phyloP scores from a whole-genome alignment of 352 stramenopile species.

The Pythium brassicae region DNA sequence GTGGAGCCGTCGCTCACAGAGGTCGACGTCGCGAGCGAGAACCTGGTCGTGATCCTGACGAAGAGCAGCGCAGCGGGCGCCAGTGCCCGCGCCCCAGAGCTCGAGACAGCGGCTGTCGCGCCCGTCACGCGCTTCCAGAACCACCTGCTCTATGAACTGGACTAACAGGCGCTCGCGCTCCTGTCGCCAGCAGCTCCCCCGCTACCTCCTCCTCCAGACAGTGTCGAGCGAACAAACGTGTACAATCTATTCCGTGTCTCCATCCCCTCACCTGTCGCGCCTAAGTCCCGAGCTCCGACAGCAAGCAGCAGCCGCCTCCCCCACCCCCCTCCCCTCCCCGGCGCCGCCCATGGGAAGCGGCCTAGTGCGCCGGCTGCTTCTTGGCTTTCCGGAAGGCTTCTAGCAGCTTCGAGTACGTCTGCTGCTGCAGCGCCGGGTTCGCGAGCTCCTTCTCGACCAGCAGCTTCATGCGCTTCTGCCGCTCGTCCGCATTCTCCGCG shows the following conservation, averaged over 20 bases:
- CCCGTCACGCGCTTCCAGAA: conserved; percentile 57
- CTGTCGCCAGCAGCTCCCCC: no score
- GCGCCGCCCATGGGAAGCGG: background rate
- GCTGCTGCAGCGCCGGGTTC: conserved; percentile 45
- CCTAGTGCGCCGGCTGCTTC: conserved; percentile 19
- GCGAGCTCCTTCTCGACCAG: conserved; percentile 67
- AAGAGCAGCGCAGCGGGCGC: conserved; percentile 25
- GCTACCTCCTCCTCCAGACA: background rate
- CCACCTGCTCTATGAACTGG: conserved; percentile 65
- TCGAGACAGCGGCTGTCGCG: conserved; percentile 2
- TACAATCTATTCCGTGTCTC: conserved; percentile 20
- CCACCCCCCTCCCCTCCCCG: no score
- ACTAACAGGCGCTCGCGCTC: conserved; percentile 26
- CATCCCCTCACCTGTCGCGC: background rate
- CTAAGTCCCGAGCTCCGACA: background rate
- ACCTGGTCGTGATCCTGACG: conserved; percentile 58
- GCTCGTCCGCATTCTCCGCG: conserved; percentile 27
- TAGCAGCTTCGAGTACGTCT: conserved; percentile 70
- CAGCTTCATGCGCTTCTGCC: conserved; percentile 57
- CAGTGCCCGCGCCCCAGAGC: background rate
- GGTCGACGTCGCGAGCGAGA: conserved; percentile 60
- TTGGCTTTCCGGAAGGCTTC: conserved; percentile 58
- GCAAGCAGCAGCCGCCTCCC: background rate
- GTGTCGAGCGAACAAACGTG: conserved; percentile 2
- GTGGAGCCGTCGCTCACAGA: conserved; percentile 30